These are phyloP conservation scores for Podaxis sp. DNA, from an alignment of 768 basidiomycete genomes.

Conservation along the genomic window DNA sequence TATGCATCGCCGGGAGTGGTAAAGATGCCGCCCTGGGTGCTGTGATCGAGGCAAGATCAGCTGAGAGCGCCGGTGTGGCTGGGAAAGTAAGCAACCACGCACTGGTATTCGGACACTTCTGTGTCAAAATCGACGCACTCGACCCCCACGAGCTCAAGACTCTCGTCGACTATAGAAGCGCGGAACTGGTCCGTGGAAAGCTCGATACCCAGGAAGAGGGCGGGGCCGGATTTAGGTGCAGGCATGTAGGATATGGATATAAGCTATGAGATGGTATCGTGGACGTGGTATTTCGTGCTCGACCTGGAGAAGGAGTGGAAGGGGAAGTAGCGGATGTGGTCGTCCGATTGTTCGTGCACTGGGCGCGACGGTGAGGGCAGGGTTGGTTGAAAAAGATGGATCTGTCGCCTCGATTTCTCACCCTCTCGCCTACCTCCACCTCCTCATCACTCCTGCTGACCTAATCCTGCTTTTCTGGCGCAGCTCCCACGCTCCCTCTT, in stretches of 20 bases:
- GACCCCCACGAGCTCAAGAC: slow-evolving; percentile 77
- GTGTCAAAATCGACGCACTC: slow-evolving; percentile 83
- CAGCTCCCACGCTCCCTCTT: too few species aligned
- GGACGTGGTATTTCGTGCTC: slow-evolving; percentile 25
- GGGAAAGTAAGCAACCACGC: slow-evolving; percentile 33
- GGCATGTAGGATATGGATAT: slow-evolving; percentile 38
- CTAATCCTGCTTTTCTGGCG: too few species aligned
- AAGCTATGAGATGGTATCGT: slow-evolving; percentile 27
- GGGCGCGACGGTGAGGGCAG: neutral
- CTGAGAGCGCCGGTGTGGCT: slow-evolving; percentile 14
- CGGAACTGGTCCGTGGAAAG: slow-evolving; percentile 82
- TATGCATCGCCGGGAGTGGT: slow-evolving; percentile 85
- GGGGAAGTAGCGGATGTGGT: neutral
- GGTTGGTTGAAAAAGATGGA: neutral
- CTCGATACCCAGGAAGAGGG: slow-evolving; percentile 83
- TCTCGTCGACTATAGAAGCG: slow-evolving; percentile 82
- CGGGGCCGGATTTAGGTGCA: slow-evolving; percentile 43
- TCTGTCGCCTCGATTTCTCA: slow-evolving; percentile 4
- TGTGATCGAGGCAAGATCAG: slow-evolving; percentile 29
- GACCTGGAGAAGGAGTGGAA: slow-evolving; percentile 5
- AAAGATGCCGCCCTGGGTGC: slow-evolving; percentile 85
- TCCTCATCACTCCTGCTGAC: neutral
- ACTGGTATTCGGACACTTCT: slow-evolving; percentile 81
- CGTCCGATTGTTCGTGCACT: neutral
- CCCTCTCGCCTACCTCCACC: slow-evolving; percentile 3